Evolutionary conservation across 495 filamentous ascomycete species (phyloP).

Genomic region (Penicillium crystallinum): DNA sequence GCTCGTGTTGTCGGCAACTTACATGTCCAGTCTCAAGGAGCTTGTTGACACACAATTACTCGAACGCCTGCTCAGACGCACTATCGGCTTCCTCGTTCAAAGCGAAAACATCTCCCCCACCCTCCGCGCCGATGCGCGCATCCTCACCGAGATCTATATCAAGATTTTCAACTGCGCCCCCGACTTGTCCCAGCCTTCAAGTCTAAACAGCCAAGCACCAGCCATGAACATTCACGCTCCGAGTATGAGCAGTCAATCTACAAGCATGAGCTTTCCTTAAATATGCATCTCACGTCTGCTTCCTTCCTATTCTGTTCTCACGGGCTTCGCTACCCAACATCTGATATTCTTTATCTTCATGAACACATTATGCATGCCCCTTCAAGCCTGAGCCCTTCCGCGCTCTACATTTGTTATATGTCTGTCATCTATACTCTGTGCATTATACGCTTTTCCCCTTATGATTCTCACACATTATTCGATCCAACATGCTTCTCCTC

Average conservation of each 20-base stretch:
- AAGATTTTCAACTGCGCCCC: slow-evolving; percentile 40
- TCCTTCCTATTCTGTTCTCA: neutral
- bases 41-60: slow-evolving; percentile 50
- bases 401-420: neutral
- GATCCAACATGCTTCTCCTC: neutral
- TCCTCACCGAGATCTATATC: slow-evolving; percentile 57
- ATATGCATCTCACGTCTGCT: neutral
- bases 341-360: neutral
- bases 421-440: slow-evolving; percentile 6
- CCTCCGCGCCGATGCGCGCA: slow-evolving; percentile 59
- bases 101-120: slow-evolving; percentile 62
- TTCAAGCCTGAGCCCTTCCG: neutral
- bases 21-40: slow-evolving; percentile 50
- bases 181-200: slow-evolving; percentile 4
- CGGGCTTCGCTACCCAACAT: neutral
- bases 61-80: slow-evolving; percentile 48
- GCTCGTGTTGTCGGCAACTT: slow-evolving; percentile 77
- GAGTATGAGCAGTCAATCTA: neutral
- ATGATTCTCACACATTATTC: neutral
- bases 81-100: slow-evolving; percentile 62
- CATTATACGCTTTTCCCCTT: neutral
- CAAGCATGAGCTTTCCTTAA: slow-evolving; percentile 3
- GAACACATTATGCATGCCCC: slow-evolving; percentile 3
- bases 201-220: neutral
- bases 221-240: slow-evolving; percentile 10